A percentile compares a stretch with the other conserved stretches of the same genome.
These are phyloP conservation scores for Pistacia atlantica DNA, from an alignment of 345 rosid species.

Conservation along the genomic window DNA sequence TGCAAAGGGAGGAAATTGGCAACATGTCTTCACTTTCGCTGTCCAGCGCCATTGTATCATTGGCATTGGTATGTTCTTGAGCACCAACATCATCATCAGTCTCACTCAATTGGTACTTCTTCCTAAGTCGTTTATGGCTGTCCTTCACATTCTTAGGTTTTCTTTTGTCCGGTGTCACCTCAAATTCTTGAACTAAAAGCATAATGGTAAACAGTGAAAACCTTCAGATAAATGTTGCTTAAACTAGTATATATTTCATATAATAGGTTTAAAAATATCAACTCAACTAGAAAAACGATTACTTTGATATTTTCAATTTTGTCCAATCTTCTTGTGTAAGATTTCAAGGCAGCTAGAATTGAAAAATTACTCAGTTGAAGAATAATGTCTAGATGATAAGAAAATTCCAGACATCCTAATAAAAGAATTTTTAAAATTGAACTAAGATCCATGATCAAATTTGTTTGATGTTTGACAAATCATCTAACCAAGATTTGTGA, in stretches of 20 bases:
- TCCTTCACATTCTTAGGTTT: slow-evolving; percentile 29
- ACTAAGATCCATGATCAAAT: background rate
- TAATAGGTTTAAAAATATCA: background rate
- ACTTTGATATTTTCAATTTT: too few relatives aligned
- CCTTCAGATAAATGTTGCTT: background rate
- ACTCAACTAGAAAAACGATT: background rate
- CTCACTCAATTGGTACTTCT: slow-evolving; percentile 43
- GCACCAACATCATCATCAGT: slow-evolving; percentile 45
- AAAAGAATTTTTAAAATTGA: background rate
- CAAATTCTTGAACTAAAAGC: slow-evolving; percentile 25
- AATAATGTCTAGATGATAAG: too few relatives aligned
- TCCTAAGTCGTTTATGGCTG: slow-evolving; percentile 43
- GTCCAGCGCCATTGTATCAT: slow-evolving; percentile 21
- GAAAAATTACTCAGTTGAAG: too few relatives aligned
- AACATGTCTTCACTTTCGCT: slow-evolving; percentile 33
- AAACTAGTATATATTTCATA: slow-evolving; percentile 2
- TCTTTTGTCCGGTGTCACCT: slow-evolving; percentile 26
- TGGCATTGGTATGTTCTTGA: slow-evolving; percentile 16
- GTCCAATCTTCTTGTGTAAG: too few relatives aligned
- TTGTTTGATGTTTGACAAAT: background rate
- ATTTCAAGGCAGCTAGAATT: too few relatives aligned
- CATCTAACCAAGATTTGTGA: background rate
- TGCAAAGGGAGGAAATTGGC: slow-evolving; percentile 28
- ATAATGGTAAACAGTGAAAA: slow-evolving; percentile 2
- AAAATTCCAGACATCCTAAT: too few relatives aligned